Percentiles rank a stretch among this genome's conserved stretches.
These are phyloP conservation scores for Fusarium sublunatum DNA, from an alignment of 2,329 filamentous ascomycete genomes.

Conservation along the genomic window DNA sequence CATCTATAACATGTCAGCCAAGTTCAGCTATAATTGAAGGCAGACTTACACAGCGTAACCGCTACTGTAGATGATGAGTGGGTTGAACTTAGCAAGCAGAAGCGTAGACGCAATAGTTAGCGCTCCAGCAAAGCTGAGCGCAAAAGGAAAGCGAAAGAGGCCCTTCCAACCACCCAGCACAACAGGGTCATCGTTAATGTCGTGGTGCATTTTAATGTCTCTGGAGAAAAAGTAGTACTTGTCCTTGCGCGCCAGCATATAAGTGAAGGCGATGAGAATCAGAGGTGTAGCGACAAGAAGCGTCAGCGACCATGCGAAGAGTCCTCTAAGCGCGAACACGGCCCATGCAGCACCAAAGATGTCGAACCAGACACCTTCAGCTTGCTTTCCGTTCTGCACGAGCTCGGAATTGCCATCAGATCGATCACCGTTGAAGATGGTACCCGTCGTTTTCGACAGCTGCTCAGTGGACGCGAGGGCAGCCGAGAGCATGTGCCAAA, in stretches of 20 bases:
- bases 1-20: constrained; percentile 60
- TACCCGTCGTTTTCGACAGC: constrained; percentile 75
- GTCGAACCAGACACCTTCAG: constrained; percentile 91
- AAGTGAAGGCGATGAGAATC: constrained; percentile 74
- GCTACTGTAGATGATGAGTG: constrained; percentile 90
- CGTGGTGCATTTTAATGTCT: constrained; percentile 62
- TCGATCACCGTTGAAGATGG: constrained; percentile 71
- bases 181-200: constrained; percentile 71
- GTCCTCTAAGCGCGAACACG: constrained; percentile 80
- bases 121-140: constrained; percentile 74
- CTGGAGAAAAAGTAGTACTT: constrained; percentile 91
- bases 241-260: constrained; percentile 75
- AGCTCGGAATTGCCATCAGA: constrained; percentile 67
- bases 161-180: constrained; percentile 81
- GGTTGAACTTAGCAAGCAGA: constrained; percentile 84
- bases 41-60: constrained; percentile 75
- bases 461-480: constrained; percentile 78
- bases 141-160: constrained; percentile 84
- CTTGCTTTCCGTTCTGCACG: constrained; percentile 73
- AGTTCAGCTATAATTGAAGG: background rate
- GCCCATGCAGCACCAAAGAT: constrained; percentile 84
- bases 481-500: constrained; percentile 97
- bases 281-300: constrained; percentile 84
- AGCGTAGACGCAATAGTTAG: constrained; percentile 79
- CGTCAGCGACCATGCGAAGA: constrained; percentile 89